Base-by-base conservation (phyloP, 2,329 filamentous ascomycete species). In the Domatiomyces catenatus region DNA sequence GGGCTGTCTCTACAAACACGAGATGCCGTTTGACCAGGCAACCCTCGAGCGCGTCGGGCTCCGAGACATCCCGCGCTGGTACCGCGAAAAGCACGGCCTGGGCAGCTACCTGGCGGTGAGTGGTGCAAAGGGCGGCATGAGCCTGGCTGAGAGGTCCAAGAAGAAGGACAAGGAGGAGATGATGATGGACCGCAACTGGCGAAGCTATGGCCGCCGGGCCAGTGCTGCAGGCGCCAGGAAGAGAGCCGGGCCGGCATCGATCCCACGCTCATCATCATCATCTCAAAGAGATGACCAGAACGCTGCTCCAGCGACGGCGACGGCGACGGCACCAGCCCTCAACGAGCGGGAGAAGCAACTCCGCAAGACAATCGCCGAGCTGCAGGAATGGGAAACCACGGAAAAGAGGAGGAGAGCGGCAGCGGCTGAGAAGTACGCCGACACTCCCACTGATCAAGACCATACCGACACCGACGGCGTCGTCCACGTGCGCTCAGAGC, bases 1-100 rank as follows among this genome's bases (percentile, higher is more conserved):
- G 61, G 88, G 89, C 0, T 94, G 89, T 69, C 80, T 82, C 57
- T 94, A 81, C 71, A 90, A 88, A 69, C 89, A 94, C 64, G 85
- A 92, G 64, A 94, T 94, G 84, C 89, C 89, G 0, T 66, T 70
- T 22, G 80, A 88, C 56, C 72, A 72, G 48, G 69, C 72, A 0
- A 84, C 80, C 1, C 77, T 93, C 58, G 69, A 76, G 44, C 71
- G 75, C 5, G 73, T 94, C 2, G 89, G 89, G 0, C 75, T 94
- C 48, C 66, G 67, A 2, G 67, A 70, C 43, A 66, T 74, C 15
- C 78, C 79, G 7, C 63, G 65, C 6, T 81, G 79, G 79, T 80
- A 71, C 60, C 68, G 70, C 49, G 73, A 79, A 49, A 71, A 72
- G 58, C 59, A 63, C 51, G 53, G 55, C 5, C 50, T 67, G 1